Evolutionary conservation across 306 rosid genomes (phyloP).

Genomic region (Cucurbita moschata): DNA sequence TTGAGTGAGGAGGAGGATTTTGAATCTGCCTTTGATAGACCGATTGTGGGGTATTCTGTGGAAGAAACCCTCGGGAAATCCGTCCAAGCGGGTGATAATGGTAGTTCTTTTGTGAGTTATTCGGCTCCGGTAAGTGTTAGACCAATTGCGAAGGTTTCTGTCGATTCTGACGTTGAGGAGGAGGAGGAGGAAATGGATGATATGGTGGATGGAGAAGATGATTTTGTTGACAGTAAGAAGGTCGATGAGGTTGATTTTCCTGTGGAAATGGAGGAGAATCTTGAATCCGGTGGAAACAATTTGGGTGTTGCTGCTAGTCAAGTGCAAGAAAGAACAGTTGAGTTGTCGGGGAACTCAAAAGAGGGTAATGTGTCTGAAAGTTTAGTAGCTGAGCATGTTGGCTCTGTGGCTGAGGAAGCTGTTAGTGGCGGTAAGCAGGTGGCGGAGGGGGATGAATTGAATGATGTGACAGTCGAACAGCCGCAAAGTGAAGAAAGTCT

Average conservation of each 20-base stretch:
- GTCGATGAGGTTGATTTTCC: slow-evolving; percentile 9
- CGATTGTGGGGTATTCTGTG: slow-evolving; percentile 18
- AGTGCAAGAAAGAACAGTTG: slow-evolving; percentile 13
- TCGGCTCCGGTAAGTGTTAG: slow-evolving; percentile 18
- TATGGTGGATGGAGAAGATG: slow-evolving; percentile 11
- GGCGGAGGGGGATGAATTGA: slow-evolving; percentile 6
- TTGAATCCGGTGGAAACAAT: not conserved
- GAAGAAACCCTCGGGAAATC: slow-evolving; percentile 9
- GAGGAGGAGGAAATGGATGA: slow-evolving; percentile 9
- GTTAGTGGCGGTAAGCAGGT: slow-evolving; percentile 7
- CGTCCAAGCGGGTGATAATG: not conserved
- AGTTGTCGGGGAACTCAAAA: slow-evolving; percentile 6
- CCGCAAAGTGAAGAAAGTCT: not conserved
- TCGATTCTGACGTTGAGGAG: slow-evolving; percentile 45
- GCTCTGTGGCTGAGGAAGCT: slow-evolving; percentile 5
- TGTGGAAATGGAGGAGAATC: slow-evolving; percentile 5
- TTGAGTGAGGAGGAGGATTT: slow-evolving; percentile 48
- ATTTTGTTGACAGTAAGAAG: slow-evolving; percentile 10
- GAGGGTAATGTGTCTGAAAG: slow-evolving; percentile 9
- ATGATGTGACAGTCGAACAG: not conserved
- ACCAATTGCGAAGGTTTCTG: slow-evolving; percentile 38
- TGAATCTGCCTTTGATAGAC: slow-evolving; percentile 23
- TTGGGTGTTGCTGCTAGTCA: slow-evolving; percentile 12
- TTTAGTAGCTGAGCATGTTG: slow-evolving; percentile 10
- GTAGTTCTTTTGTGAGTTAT: slow-evolving; percentile 5